Conservation (phyloP, 2,329 filamentous ascomycete species). For the Phialophora chinensis region DNA sequence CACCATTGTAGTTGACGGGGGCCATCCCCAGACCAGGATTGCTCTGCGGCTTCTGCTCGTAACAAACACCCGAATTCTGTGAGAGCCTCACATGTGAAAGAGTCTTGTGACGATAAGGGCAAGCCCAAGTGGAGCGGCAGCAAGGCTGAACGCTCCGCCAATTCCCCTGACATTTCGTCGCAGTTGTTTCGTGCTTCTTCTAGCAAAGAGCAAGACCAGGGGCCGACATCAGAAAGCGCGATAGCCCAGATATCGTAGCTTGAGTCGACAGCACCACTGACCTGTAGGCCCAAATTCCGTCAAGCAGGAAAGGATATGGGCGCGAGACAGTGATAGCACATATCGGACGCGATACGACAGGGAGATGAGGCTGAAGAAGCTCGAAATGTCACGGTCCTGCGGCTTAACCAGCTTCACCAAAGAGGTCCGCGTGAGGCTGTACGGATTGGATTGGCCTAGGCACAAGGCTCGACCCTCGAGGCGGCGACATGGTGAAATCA, state of each 20-base stretch:
- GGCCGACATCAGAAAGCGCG: slow-evolving; percentile 8
- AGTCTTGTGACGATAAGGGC: slow-evolving; percentile 13
- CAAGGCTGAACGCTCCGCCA: slow-evolving; percentile 17
- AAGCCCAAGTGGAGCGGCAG: slow-evolving; percentile 3
- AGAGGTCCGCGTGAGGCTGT: background rate
- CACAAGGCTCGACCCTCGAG: background rate
- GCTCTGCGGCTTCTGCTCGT: slow-evolving; percentile 3
- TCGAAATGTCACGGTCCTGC: background rate
- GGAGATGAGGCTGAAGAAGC: slow-evolving; percentile 1
- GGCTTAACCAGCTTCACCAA: background rate
- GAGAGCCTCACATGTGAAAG: slow-evolving; percentile 8
- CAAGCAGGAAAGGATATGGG: slow-evolving; percentile 5
- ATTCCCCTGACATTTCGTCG: slow-evolving; percentile 7
- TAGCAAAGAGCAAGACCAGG: slow-evolving; percentile 9
- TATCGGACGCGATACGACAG: background rate
- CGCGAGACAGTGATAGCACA: background rate
- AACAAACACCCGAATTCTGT: slow-evolving; percentile 1
- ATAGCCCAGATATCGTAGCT: slow-evolving; percentile 13
- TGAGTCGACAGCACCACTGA: slow-evolving; percentile 17
- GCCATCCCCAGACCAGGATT: slow-evolving; percentile 8
- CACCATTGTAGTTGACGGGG: slow-evolving; percentile 13
- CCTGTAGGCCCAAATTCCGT: background rate
- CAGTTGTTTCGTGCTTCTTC: slow-evolving; percentile 18
- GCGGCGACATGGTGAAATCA: background rate
- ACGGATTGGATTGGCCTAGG: background rate